A percentile compares a stretch with the other conserved stretches of the same genome.
phyloP scores from a whole-genome alignment of 148 eudicot genomes.

The Chenopodium formosanum region DNA sequence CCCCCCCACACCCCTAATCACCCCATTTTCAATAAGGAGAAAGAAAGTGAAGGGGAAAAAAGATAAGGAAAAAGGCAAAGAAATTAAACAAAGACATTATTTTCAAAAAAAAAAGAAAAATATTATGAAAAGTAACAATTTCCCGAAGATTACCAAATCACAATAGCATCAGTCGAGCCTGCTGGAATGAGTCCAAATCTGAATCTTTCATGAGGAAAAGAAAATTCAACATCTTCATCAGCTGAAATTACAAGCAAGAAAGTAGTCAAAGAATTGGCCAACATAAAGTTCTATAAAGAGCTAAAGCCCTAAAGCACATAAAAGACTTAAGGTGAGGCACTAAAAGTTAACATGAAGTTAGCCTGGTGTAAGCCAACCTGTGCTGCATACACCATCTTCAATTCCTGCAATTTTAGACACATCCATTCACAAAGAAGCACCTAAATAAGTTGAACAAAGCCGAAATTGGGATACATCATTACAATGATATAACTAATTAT shows the following conservation, averaged over 20 bases:
- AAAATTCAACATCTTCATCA: constrained; percentile 51
- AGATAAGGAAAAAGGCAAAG: neutral
- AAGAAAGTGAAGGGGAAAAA: neutral
- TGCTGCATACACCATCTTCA: constrained; percentile 24
- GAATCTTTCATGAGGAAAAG: constrained; percentile 71
- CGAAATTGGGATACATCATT: constrained; percentile 18
- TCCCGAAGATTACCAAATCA: constrained; percentile 64
- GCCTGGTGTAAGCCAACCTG: constrained; percentile 42
- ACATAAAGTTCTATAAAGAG: neutral
- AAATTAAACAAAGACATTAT: neutral
- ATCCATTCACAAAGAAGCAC: constrained; percentile 22
- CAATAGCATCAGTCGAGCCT: constrained; percentile 97
- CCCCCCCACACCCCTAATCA: neutral
- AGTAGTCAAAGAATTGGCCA: constrained; percentile 18
- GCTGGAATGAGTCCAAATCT: constrained; percentile 94
- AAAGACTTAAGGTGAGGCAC: neutral
- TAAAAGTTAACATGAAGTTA: neutral
- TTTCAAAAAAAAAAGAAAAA: neutral
- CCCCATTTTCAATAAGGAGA: neutral
- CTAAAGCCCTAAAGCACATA: neutral
- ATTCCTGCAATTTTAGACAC: constrained; percentile 41
- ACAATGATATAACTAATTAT: neutral
- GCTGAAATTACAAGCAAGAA: constrained; percentile 29
- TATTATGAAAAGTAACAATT: neutral
- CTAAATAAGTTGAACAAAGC: constrained; percentile 12